Conservation (phyloP, 2,329 filamentous ascomycete species). For the Calonectria crousiana region DNA sequence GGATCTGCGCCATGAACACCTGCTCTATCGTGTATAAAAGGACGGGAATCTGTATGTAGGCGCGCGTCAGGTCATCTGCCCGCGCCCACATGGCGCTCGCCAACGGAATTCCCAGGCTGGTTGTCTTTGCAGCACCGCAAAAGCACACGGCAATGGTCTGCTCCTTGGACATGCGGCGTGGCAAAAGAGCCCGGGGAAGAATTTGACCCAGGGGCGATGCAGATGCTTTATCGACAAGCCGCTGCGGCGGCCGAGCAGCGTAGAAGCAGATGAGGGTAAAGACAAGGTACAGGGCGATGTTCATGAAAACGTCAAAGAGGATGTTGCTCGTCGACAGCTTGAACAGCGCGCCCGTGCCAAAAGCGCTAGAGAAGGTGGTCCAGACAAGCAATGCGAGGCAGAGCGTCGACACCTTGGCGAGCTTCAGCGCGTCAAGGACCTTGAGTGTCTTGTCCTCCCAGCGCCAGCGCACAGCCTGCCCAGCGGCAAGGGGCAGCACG, state of each 20-base stretch:
- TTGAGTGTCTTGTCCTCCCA: conserved; percentile 65
- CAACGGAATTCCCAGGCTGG: conserved; percentile 76
- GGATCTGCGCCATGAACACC: conserved; percentile 59
- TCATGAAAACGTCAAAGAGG: conserved; percentile 76
- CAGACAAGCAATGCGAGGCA: conserved; percentile 63
- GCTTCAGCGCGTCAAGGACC: conserved; percentile 65
- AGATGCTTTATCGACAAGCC: conserved; percentile 33
- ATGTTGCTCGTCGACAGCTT: conserved; percentile 70
- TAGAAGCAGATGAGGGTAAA: conserved; percentile 73
- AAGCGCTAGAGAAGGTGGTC: conserved; percentile 76
- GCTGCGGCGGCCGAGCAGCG: conserved; percentile 57
- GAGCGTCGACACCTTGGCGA: conserved; percentile 62
- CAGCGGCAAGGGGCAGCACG: conserved; percentile 72
- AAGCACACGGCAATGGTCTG: conserved; percentile 80
- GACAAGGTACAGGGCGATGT: conserved; percentile 71
- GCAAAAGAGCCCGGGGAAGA: conserved; percentile 55
- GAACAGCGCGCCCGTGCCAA: conserved; percentile 72
- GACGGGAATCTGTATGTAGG: conserved; percentile 73
- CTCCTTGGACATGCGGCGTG: conserved; percentile 66
- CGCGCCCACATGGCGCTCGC: conserved; percentile 75
- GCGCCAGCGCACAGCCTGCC: conserved; percentile 68
- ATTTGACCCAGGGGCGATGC: conserved; percentile 48
- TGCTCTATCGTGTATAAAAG: conserved; percentile 73
- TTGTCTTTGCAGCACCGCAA: conserved; percentile 80
- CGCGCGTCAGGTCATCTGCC: conserved; percentile 64